phyloP scores from a whole-genome alignment of 805 yeast species.

The Metschnikowia picachoensis region DNA sequence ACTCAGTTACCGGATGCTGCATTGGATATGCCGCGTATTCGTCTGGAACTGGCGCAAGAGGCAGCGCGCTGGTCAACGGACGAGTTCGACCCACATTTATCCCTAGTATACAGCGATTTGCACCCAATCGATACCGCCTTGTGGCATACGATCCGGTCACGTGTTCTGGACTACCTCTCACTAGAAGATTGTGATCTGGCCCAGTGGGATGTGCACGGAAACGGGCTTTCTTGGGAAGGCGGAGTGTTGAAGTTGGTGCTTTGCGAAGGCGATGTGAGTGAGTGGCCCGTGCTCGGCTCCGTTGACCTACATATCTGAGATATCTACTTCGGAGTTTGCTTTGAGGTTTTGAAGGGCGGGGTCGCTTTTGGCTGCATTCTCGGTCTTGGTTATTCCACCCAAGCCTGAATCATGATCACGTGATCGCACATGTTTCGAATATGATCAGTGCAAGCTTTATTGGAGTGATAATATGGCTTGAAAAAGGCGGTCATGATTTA shows the following conservation, averaged over 20 bases:
- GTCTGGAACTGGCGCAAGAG: constrained; percentile 45
- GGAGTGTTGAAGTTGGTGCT: constrained; percentile 64
- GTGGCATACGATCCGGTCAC: constrained; percentile 56
- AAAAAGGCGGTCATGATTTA: too few species aligned
- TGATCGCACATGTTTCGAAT: too few species aligned
- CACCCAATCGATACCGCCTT: constrained; percentile 67
- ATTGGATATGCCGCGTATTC: constrained; percentile 27
- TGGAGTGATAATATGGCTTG: too few species aligned
- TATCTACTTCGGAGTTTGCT: not conserved
- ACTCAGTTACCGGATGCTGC: constrained; percentile 16
- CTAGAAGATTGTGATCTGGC: constrained; percentile 40
- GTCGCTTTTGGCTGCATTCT: not conserved
- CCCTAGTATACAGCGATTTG: constrained; percentile 61
- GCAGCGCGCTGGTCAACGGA: constrained; percentile 50
- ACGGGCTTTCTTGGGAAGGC: constrained; percentile 57
- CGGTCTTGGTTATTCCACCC: not conserved
- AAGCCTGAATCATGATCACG: too few species aligned
- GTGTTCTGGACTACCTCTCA: constrained; percentile 64
- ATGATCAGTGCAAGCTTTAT: too few species aligned
- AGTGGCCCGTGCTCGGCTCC: constrained; percentile 65
- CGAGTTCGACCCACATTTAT: constrained; percentile 70
- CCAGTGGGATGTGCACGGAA: constrained; percentile 24
- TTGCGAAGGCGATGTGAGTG: constrained; percentile 67
- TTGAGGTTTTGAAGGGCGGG: not conserved
- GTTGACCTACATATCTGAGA: constrained; percentile 34